These are phyloP conservation scores for Malus fusca DNA, from an alignment of 306 rosid species.

Conservation along the genomic window DNA sequence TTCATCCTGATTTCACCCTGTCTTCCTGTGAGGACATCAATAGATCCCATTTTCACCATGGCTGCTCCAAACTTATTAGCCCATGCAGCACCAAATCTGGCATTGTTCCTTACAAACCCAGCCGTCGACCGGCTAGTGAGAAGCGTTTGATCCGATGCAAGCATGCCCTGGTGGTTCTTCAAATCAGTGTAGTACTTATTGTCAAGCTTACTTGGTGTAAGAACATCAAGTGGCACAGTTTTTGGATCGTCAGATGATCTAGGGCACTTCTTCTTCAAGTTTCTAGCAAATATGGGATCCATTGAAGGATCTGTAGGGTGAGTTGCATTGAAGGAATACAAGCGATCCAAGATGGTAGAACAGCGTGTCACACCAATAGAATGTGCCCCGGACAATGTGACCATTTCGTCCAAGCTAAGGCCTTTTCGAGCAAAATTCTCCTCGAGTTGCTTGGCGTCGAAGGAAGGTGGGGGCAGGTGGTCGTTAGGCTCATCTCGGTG, in stretches of 20 bases:
- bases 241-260: not conserved
- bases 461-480: slow-evolving; percentile 10
- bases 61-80: slow-evolving; percentile 24
- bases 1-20: slow-evolving; percentile 30
- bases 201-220: slow-evolving; percentile 17
- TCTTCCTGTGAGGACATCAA: slow-evolving; percentile 22
- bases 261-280: slow-evolving; percentile 24
- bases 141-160: slow-evolving; percentile 26
- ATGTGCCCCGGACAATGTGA: slow-evolving; percentile 39
- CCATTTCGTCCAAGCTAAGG: slow-evolving; percentile 32
- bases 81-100: slow-evolving; percentile 14
- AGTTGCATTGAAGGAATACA: slow-evolving; percentile 26
- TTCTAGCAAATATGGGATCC: slow-evolving; percentile 12
- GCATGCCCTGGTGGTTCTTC: slow-evolving; percentile 12
- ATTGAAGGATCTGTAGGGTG: slow-evolving; percentile 29
- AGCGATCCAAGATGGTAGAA: slow-evolving; percentile 16
- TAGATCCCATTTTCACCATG: slow-evolving; percentile 34
- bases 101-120: slow-evolving; percentile 18
- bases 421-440: not conserved
- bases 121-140: slow-evolving; percentile 10
- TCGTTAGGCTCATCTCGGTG: not conserved
- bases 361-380: slow-evolving; percentile 33
- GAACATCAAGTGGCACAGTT: slow-evolving; percentile 8
- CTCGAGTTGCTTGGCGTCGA: slow-evolving; percentile 4
- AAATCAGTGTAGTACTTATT: slow-evolving; percentile 14